phyloP scores from a whole-genome alignment of 148 eudicot species.

The Pouteria glomerata region DNA sequence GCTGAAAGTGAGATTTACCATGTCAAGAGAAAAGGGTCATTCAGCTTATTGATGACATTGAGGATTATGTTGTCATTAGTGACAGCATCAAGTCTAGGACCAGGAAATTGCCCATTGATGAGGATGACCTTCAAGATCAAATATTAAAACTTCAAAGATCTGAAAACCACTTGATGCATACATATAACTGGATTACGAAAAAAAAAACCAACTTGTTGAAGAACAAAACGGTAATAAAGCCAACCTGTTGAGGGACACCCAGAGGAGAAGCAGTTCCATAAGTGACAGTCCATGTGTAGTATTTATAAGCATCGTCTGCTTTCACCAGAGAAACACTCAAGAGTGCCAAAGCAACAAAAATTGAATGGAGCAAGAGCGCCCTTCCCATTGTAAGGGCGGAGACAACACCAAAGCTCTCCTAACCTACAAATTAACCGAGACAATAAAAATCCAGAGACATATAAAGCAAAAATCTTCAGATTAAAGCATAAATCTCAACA shows the following conservation, averaged over 20 bases:
- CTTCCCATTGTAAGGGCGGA: constrained; percentile 14
- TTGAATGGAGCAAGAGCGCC: not conserved
- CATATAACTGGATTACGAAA: no score
- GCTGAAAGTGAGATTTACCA: constrained; percentile 54
- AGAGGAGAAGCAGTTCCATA: constrained; percentile 81
- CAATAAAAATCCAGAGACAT: no score
- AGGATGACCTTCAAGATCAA: constrained; percentile 59
- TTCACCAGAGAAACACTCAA: constrained; percentile 37
- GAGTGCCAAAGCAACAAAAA: constrained; percentile 23
- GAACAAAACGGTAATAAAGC: not conserved
- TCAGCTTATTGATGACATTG: constrained; percentile 74
- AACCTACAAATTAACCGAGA: not conserved
- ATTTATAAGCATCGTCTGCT: constrained; percentile 71
- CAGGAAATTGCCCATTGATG: constrained; percentile 95
- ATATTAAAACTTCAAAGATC: not conserved
- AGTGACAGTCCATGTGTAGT: constrained; percentile 75
- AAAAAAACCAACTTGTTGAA: not conserved
- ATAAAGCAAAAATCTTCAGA: no score
- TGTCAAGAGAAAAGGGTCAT: constrained; percentile 82
- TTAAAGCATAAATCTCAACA: no score
- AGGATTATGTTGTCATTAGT: constrained; percentile 86
- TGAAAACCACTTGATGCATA: not conserved
- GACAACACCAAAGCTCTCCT: not conserved
- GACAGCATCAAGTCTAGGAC: constrained; percentile 70
- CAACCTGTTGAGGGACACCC: constrained; percentile 77